These are phyloP conservation scores for Plantago coronopus DNA, from an alignment of 305 asterid species.

Conservation along the genomic window DNA sequence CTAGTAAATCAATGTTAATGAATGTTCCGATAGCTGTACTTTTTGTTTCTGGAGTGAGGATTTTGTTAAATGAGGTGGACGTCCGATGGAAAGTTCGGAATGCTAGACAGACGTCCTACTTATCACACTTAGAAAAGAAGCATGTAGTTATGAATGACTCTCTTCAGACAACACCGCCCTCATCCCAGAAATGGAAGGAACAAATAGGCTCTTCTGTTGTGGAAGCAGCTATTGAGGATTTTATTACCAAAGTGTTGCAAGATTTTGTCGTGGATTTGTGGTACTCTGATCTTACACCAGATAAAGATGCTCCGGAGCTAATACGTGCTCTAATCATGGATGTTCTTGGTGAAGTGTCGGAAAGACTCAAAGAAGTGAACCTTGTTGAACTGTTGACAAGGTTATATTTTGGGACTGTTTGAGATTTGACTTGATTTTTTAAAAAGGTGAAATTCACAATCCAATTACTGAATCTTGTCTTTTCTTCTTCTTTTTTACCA, in stretches of 20 bases:
- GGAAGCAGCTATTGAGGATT: slow-evolving; percentile 81
- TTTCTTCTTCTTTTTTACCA: slow-evolving; percentile 41
- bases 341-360: slow-evolving; percentile 84
- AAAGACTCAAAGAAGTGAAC: slow-evolving; percentile 76
- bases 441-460: slow-evolving; percentile 11
- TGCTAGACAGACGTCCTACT: slow-evolving; percentile 47
- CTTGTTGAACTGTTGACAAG: slow-evolving; percentile 88
- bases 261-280: slow-evolving; percentile 89
- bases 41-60: slow-evolving; percentile 66
- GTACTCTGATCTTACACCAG: slow-evolving; percentile 90
- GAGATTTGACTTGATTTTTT: neutral
- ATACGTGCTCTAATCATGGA: slow-evolving; percentile 71
- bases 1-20: slow-evolving; percentile 96
- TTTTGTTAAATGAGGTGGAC: slow-evolving; percentile 76
- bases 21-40: slow-evolving; percentile 82
- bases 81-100: slow-evolving; percentile 72
- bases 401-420: slow-evolving; percentile 27
- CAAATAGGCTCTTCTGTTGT: slow-evolving; percentile 79
- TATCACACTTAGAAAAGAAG: slow-evolving; percentile 83
- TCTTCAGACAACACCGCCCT: slow-evolving; percentile 56
- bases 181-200: slow-evolving; percentile 79
- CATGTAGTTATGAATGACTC: slow-evolving; percentile 79
- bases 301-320: slow-evolving; percentile 79
- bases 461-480: slow-evolving; percentile 18
- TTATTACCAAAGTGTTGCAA: slow-evolving; percentile 65